phyloP scores from a whole-genome alignment of 208 protist genomes.

The Leishmania braziliensis region DNA sequence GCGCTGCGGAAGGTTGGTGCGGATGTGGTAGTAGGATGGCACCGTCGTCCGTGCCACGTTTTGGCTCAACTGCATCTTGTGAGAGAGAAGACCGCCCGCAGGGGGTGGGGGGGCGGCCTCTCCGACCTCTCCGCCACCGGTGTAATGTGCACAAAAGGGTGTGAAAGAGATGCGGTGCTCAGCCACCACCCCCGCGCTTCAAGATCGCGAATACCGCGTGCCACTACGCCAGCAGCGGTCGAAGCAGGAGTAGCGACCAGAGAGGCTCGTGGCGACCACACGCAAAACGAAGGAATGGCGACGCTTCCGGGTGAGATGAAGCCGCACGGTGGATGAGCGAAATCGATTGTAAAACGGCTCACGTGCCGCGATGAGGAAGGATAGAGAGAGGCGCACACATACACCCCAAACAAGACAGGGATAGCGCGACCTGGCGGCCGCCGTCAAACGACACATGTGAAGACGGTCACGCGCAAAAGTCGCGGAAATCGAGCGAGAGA shows the following conservation, averaged over 20 bases:
- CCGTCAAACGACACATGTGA: neutral
- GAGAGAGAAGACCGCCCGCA: neutral
- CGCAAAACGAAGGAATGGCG: neutral
- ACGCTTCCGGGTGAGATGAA: neutral
- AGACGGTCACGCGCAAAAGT: neutral
- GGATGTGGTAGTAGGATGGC: slow-evolving; percentile 90
- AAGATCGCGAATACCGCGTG: neutral
- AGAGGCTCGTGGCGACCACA: neutral
- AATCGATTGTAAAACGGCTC: neutral
- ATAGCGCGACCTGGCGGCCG: neutral
- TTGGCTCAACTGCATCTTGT: slow-evolving; percentile 60
- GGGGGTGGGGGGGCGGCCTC: neutral
- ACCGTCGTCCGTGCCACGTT: slow-evolving; percentile 88
- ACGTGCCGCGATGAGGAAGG: neutral
- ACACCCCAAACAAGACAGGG: neutral
- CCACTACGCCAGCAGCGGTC: neutral
- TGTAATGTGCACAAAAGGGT: neutral
- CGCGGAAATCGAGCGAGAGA: neutral
- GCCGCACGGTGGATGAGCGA: neutral
- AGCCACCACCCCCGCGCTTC: neutral
- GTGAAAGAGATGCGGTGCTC: neutral
- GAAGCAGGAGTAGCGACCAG: neutral
- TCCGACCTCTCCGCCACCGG: neutral
- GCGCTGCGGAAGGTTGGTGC: slow-evolving; percentile 84
- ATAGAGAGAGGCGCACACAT: neutral